phyloP scores from a whole-genome alignment of 495 filamentous ascomycete species.

The Pyrenula massariospora region DNA sequence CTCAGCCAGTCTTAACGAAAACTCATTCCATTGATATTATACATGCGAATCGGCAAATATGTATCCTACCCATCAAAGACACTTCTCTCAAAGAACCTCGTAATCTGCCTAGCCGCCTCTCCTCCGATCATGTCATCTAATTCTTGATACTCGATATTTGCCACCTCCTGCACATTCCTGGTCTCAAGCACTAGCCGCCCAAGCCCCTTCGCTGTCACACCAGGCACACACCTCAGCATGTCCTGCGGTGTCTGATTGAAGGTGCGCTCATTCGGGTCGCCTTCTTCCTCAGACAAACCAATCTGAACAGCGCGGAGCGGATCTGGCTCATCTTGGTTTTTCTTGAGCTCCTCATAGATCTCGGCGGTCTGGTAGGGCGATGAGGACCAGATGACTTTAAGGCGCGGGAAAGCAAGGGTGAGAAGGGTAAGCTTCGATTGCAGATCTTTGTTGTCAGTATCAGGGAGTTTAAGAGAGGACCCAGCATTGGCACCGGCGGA shows the following conservation, averaged over 20 bases:
- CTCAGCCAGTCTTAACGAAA: too few relatives aligned
- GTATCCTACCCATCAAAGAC: slow-evolving; percentile 52
- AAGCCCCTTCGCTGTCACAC: slow-evolving; percentile 69
- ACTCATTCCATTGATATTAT: too few relatives aligned
- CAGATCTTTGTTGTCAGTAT: slow-evolving; percentile 51
- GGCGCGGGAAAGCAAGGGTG: slow-evolving; percentile 79
- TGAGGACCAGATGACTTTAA: slow-evolving; percentile 87
- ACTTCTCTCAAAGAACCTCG: slow-evolving; percentile 75
- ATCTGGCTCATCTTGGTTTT: slow-evolving; percentile 77
- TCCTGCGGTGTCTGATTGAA: slow-evolving; percentile 67
- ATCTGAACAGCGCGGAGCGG: slow-evolving; percentile 75
- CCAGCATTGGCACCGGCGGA: slow-evolving; percentile 46
- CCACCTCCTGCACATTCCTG: slow-evolving; percentile 68
- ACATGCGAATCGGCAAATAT: too few relatives aligned
- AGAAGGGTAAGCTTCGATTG: slow-evolving; percentile 89
- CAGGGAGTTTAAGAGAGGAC: slow-evolving; percentile 32
- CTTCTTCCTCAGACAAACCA: slow-evolving; percentile 53
- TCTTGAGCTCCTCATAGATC: slow-evolving; percentile 90
- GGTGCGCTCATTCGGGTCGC: slow-evolving; percentile 45
- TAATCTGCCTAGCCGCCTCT: slow-evolving; percentile 68
- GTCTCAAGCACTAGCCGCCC: slow-evolving; percentile 57
- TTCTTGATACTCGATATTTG: slow-evolving; percentile 72
- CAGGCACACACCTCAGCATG: slow-evolving; percentile 78
- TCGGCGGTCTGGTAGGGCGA: slow-evolving; percentile 93
- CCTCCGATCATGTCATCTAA: slow-evolving; percentile 62